Conservation (phyloP, 768 basidiomycete species). For the Rhizopogon roseolus region DNA sequence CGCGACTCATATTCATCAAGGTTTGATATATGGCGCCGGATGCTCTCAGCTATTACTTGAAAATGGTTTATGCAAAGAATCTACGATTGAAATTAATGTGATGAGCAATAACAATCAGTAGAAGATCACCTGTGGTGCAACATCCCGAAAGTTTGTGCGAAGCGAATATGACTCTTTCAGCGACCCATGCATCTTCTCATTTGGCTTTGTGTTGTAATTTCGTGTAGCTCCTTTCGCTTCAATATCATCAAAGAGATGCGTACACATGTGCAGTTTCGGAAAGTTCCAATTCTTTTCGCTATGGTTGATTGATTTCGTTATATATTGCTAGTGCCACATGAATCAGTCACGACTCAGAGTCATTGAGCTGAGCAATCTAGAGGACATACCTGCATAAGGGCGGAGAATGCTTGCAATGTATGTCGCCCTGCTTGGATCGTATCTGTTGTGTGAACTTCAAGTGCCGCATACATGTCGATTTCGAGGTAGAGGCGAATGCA, state of each 20-base stretch:
- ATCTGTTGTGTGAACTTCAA: constrained; percentile 26
- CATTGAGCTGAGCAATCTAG: too few relatives aligned
- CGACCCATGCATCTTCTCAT: constrained; percentile 24
- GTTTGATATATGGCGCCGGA: not conserved
- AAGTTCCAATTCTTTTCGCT: constrained; percentile 26
- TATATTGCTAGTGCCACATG: not conserved
- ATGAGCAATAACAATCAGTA: too few relatives aligned
- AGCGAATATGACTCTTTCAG: constrained; percentile 20
- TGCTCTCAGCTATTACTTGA: too few relatives aligned
- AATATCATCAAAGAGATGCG: constrained; percentile 30
- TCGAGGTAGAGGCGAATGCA: constrained; percentile 26
- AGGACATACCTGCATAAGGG: constrained; percentile 14
- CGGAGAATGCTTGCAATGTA: constrained; percentile 14
- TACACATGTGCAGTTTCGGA: constrained; percentile 27
- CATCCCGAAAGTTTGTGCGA: constrained; percentile 29
- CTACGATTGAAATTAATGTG: too few relatives aligned
- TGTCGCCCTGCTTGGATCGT: constrained; percentile 18
- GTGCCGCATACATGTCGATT: constrained; percentile 21
- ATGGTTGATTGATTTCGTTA: not conserved
- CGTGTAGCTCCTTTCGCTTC: constrained; percentile 22
- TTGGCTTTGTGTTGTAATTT: constrained; percentile 28
- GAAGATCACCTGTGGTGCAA: constrained; percentile 31
- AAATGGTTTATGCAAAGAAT: too few relatives aligned
- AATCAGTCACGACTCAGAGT: too few relatives aligned
- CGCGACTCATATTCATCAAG: too few relatives aligned